Conservation (phyloP, 192 early-diverging fungal species). For the Linnemannia elongata region DNA sequence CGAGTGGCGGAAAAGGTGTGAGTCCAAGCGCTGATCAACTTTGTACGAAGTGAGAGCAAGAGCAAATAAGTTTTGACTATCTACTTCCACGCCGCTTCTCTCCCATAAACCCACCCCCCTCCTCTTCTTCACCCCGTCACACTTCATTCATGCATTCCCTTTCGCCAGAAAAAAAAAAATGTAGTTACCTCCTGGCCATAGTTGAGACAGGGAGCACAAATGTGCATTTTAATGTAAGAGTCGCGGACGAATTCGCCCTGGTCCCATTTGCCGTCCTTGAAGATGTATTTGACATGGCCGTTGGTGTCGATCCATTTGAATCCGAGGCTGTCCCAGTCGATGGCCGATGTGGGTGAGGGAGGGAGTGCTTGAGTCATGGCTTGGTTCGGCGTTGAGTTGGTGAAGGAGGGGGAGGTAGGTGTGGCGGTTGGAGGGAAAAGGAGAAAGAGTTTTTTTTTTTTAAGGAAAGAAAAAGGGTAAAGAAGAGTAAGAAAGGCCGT, state of each 20-base stretch:
- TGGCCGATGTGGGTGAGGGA: slow-evolving; percentile 50
- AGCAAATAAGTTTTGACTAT: too few species aligned
- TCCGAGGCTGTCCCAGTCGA: slow-evolving; percentile 78
- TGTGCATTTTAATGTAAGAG: slow-evolving; percentile 71
- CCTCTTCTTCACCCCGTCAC: neutral
- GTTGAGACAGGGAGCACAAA: slow-evolving; percentile 75
- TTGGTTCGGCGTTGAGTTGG: neutral
- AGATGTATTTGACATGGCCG: slow-evolving; percentile 73
- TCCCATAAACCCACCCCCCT: too few species aligned
- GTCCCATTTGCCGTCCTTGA: slow-evolving; percentile 73
- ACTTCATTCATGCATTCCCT: neutral
- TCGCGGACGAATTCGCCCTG: slow-evolving; percentile 67
- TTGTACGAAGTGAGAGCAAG: too few species aligned
- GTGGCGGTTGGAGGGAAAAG: neutral
- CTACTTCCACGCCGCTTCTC: too few species aligned
- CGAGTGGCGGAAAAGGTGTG: neutral
- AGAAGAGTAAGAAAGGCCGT: neutral
- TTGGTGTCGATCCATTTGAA: slow-evolving; percentile 77
- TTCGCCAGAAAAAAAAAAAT: neutral
- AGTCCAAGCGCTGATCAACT: neutral
- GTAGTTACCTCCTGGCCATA: slow-evolving; percentile 77
- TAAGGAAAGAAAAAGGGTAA: neutral
- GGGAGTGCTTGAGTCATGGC: slow-evolving; percentile 18
- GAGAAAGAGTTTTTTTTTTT: neutral
- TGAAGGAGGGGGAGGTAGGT: neutral